A percentile compares a stretch with the other conserved stretches of the same genome.
phyloP scores from a whole-genome alignment of 2,329 filamentous ascomycete species.

The Ophiostoma fasciatum region DNA sequence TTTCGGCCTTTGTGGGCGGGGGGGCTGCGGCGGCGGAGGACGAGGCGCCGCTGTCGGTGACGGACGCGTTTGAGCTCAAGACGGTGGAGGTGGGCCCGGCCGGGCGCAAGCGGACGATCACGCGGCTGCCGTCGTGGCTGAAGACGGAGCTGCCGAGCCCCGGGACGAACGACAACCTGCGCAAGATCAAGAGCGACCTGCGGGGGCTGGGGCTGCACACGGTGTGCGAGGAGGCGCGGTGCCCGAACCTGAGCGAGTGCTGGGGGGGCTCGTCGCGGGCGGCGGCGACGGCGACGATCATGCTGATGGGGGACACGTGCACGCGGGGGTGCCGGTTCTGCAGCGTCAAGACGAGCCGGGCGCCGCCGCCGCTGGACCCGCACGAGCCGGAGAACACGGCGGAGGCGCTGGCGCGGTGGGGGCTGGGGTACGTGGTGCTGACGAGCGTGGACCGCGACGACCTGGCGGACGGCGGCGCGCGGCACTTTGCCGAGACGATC shows the following conservation, averaged over 20 bases:
- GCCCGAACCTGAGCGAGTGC: conserved; percentile 95
- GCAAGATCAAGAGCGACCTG: conserved; percentile 87
- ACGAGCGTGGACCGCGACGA: conserved; percentile 93
- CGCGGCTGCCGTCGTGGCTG: conserved; percentile 78
- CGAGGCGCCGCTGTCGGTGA: conserved; percentile 27
- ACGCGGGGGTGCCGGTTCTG: conserved; percentile 95
- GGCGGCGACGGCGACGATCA: conserved; percentile 91
- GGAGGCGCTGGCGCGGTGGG: conserved; percentile 85
- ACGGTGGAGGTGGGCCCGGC: conserved; percentile 50
- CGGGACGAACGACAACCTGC: conserved; percentile 65
- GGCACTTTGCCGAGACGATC: conserved; percentile 88
- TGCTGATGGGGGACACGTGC: conserved; percentile 98
- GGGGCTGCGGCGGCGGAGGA: too few relatives aligned
- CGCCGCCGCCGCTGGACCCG: conserved; percentile 67
- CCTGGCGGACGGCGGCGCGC: conserved; percentile 71
- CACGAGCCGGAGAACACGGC: conserved; percentile 96
- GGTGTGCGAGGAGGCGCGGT: conserved; percentile 93
- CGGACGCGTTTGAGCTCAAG: conserved; percentile 44
- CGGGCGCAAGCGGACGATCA: conserved; percentile 48
- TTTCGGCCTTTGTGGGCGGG: conserved; percentile 40
- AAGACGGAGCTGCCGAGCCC: conserved; percentile 75
- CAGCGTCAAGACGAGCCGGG: conserved; percentile 77
- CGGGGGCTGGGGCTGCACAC: conserved; percentile 83
- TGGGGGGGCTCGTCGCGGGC: conserved; percentile 87
- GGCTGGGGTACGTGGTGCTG: conserved; percentile 86